Conservation (phyloP, 768 basidiomycete species). For the Pleurotus sapidus region DNA sequence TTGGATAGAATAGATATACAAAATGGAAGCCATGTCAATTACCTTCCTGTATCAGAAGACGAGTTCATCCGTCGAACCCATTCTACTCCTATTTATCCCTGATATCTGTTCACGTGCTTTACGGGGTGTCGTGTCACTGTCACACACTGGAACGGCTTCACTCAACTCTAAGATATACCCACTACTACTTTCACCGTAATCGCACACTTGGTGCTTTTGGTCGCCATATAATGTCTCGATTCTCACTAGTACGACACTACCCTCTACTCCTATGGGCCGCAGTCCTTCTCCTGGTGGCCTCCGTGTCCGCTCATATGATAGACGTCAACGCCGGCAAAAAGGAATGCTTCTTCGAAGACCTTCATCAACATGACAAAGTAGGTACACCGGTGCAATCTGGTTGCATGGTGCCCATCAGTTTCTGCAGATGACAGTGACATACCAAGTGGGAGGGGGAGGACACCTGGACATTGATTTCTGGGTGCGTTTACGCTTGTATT, state of each 20-base stretch:
- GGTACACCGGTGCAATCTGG: background rate
- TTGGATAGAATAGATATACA: too few relatives aligned
- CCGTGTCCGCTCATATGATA: conserved; percentile 65
- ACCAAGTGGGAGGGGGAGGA: conserved; percentile 97
- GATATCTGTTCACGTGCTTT: too few relatives aligned
- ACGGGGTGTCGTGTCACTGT: too few relatives aligned
- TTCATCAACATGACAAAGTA: conserved; percentile 89
- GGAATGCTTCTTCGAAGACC: conserved; percentile 96
- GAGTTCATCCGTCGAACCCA: too few relatives aligned
- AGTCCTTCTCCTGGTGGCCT: conserved; percentile 35
- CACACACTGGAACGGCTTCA: too few relatives aligned
- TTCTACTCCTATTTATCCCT: too few relatives aligned
- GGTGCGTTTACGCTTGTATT: conserved; percentile 41
- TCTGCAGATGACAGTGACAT: conserved; percentile 94
- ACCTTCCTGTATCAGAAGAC: too few relatives aligned
- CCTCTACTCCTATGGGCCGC: conserved; percentile 32
- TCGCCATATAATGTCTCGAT: background rate
- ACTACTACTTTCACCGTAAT: too few relatives aligned
- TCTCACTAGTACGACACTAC: background rate
- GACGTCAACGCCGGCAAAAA: conserved; percentile 76
- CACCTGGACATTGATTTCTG: conserved; percentile 98
- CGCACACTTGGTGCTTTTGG: background rate
- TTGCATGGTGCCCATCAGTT: background rate
- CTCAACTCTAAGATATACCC: too few relatives aligned
- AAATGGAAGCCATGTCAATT: too few relatives aligned